phyloP scores from a whole-genome alignment of 805 yeast species.

The Candida cerambycidarum region DNA sequence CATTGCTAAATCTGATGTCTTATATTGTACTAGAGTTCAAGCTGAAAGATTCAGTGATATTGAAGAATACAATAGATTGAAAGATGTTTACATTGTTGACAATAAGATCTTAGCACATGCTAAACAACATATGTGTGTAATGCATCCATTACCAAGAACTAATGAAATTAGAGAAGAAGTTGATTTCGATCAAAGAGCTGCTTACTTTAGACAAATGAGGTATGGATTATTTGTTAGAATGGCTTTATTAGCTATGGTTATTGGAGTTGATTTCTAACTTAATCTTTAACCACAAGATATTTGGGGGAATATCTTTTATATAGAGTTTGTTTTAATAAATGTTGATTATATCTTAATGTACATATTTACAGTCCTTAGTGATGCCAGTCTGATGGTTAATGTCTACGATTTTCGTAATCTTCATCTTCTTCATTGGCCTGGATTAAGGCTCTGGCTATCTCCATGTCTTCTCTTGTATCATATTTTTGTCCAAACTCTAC shows the following conservation, averaged over 20 bases:
- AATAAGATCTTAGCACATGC: constrained; percentile 88
- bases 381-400: no score
- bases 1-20: constrained; percentile 86
- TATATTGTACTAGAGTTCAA: constrained; percentile 97
- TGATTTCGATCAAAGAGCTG: constrained; percentile 98
- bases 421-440: constrained; percentile 47
- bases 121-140: constrained; percentile 96
- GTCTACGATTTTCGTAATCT: not conserved
- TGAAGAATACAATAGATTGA: constrained; percentile 80
- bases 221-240: constrained; percentile 97
- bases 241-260: constrained; percentile 97
- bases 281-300: no score
- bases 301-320: constrained; percentile 22
- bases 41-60: constrained; percentile 86
- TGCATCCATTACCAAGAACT: constrained; percentile 99
- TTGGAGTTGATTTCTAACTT: constrained; percentile 79
- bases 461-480: constrained; percentile 50
- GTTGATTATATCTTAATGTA: constrained; percentile 6
- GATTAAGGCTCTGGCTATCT: constrained; percentile 64
- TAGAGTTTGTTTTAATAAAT: constrained; percentile 6
- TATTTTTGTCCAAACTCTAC: constrained; percentile 42
- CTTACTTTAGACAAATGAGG: constrained; percentile 99
- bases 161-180: constrained; percentile 97
- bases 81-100: constrained; percentile 90
- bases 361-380: not conserved